phyloP scores from a whole-genome alignment of 2,329 filamentous ascomycete genomes.

The Colletotrichum neosansevieriae region DNA sequence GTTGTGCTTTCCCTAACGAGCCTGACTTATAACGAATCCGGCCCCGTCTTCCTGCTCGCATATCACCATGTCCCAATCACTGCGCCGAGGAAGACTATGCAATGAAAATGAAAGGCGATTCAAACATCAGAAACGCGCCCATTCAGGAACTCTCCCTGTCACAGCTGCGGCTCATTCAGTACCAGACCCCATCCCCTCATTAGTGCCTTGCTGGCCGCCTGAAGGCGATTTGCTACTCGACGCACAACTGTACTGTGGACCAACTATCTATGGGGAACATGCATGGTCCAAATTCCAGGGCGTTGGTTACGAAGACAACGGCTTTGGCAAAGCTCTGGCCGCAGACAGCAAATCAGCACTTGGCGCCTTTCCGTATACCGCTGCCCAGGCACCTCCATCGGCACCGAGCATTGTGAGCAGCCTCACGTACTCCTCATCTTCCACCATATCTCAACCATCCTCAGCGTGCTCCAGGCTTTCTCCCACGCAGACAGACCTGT shows the following conservation, averaged over 20 bases:
- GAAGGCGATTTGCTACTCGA: neutral
- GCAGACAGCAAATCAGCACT: neutral
- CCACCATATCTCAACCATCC: conserved; percentile 42
- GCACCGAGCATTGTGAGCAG: conserved; percentile 46
- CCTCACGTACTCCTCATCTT: conserved; percentile 43
- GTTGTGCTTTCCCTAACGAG: too few relatives aligned
- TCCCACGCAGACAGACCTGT: conserved; percentile 46
- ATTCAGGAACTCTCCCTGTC: neutral
- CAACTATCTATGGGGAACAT: conserved; percentile 26
- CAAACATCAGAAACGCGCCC: neutral
- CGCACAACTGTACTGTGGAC: conserved; percentile 10
- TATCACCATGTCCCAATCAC: conserved; percentile 1
- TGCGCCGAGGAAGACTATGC: neutral
- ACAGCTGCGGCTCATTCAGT: neutral
- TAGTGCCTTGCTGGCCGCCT: conserved; percentile 32
- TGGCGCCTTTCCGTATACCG: too few relatives aligned
- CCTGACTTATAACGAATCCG: neutral
- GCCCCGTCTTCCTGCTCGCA: neutral
- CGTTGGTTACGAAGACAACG: neutral
- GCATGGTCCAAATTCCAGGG: conserved; percentile 25
- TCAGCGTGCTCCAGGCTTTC: conserved; percentile 49
- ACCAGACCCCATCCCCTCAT: conserved; percentile 11
- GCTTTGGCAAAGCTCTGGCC: conserved; percentile 4
- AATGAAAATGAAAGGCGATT: neutral
- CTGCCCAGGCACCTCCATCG: neutral